Base-by-base conservation (phyloP, 2,329 filamentous ascomycete genomes). In the Epichloe sylvatica region DNA sequence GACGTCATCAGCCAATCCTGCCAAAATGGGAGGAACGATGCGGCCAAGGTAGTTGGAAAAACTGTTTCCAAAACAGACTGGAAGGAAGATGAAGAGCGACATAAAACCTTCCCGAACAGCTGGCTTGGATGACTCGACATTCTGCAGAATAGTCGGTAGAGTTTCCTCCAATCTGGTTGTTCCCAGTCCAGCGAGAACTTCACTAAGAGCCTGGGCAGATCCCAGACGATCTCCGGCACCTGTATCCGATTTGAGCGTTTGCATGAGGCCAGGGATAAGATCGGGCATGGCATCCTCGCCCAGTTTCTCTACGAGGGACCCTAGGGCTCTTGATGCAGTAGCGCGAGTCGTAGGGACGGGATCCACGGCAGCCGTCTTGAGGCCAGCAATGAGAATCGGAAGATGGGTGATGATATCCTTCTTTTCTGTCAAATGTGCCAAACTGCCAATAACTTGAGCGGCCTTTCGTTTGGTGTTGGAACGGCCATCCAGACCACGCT, bases 11-110 rank as follows among this genome's bases (percentile, higher is more conserved):
- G 92, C 94, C 64, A 98, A 76, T 59, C 94, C 94, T 55, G 88
- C 82, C 55, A 98, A 75, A 60, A 98, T 97, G 19, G 92, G 86
- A 17, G 92, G 94, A 59, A 98, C 95, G 60, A 98, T 95, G 63
- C 83, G 89, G 68, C 83, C 87, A 53, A 98, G 83, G 62, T 98
- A 98, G 63, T 88, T 89, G 58, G 92, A 85, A 62, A 98, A 98
- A 66, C 90, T 94, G 75, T 98, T 98, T 61, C 92, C 92, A 60
- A 98, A 98, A 70, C 92, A 98, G 48, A 95, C 92, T 12, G 92
- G 92, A 70, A 98, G 80, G 77, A 96, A 98, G 57, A 98, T 97
- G 70, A 98, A 98, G 39, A 98, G 77, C 7, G 92, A 96, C 92
- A 98, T 98, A 72, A 98, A 98, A 43, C 92, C 92, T 73, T 98